phyloP scores from a whole-genome alignment of 2,329 filamentous ascomycete genomes.

The Aspergillus novoparasiticus region DNA sequence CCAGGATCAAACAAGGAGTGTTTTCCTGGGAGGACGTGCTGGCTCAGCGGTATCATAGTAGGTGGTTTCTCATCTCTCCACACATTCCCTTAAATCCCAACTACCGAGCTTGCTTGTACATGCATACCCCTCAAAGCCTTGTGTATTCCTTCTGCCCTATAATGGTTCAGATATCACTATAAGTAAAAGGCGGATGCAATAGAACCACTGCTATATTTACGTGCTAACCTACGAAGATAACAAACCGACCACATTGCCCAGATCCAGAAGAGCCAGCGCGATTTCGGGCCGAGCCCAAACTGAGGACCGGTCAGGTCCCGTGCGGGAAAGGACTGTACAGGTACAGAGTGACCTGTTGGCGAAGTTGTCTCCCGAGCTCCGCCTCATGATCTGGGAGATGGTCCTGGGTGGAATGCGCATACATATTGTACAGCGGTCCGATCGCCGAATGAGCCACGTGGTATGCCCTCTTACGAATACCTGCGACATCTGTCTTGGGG shows the following conservation, averaged over 20 bases:
- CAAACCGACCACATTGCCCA: conserved; percentile 30
- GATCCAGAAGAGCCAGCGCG: conserved; percentile 17
- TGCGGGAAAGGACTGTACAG: conserved; percentile 22
- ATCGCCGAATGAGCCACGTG: conserved; percentile 36
- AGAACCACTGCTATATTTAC: background rate
- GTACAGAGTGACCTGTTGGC: conserved; percentile 31
- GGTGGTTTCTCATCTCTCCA: conserved; percentile 15
- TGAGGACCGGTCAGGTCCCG: conserved; percentile 16
- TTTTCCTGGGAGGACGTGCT: conserved; percentile 47
- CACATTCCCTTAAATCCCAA: background rate
- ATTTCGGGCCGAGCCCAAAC: conserved; percentile 13
- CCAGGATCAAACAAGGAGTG: conserved; percentile 38
- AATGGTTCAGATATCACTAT: background rate
- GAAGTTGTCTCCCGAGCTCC: conserved; percentile 38
- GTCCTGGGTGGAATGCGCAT: conserved; percentile 35
- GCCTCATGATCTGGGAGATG: conserved; percentile 41
- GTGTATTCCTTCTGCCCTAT: background rate
- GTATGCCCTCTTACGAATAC: conserved; percentile 30
- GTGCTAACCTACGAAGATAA: conserved; percentile 26
- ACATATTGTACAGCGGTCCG: conserved; percentile 38
- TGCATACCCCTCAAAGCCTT: background rate
- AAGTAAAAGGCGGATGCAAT: background rate
- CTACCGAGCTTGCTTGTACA: background rate
- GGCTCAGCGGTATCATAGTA: conserved; percentile 43
- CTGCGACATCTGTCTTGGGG: conserved; percentile 40